Conservation (phyloP, 129 eudicot species). For the Sambucus nigra region DNA sequence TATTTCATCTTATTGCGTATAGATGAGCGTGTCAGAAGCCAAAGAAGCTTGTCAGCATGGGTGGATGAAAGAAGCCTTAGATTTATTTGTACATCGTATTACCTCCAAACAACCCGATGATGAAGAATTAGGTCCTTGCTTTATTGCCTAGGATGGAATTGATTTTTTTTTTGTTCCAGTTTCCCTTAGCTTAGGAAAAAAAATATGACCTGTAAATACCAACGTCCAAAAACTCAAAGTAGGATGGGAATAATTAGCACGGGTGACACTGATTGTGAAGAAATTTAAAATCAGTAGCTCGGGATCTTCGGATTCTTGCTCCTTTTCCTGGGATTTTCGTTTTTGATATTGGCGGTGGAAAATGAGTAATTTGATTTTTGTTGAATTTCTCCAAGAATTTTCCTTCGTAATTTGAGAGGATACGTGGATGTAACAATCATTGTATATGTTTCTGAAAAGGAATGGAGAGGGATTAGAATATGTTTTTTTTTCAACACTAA, state of each 20-base stretch:
- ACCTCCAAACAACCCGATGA: constrained; percentile 4
- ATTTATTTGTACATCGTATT: constrained; percentile 38
- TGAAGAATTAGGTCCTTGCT: not conserved
- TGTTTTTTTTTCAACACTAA: too few relatives aligned
- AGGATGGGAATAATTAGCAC: not conserved
- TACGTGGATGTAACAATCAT: too few relatives aligned
- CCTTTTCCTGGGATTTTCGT: not conserved
- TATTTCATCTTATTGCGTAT: constrained; percentile 1
- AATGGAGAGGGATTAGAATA: too few relatives aligned
- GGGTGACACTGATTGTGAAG: not conserved
- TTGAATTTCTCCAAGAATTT: too few relatives aligned
- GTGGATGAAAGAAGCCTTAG: constrained; percentile 92
- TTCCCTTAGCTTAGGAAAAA: too few relatives aligned
- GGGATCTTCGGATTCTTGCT: not conserved
- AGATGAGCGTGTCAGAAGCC: constrained; percentile 69
- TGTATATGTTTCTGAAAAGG: too few relatives aligned
- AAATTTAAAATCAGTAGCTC: not conserved
- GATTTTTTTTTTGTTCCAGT: too few relatives aligned
- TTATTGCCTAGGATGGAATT: not conserved
- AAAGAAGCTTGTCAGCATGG: constrained; percentile 54
- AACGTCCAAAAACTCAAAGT: not conserved
- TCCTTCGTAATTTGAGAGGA: too few relatives aligned
- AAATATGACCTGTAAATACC: not conserved
- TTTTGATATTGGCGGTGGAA: too few relatives aligned
- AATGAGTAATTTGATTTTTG: too few relatives aligned